Evolutionary conservation across 1,139 yeast genomes (phyloP).

Genomic region (Pichia sp.): DNA sequence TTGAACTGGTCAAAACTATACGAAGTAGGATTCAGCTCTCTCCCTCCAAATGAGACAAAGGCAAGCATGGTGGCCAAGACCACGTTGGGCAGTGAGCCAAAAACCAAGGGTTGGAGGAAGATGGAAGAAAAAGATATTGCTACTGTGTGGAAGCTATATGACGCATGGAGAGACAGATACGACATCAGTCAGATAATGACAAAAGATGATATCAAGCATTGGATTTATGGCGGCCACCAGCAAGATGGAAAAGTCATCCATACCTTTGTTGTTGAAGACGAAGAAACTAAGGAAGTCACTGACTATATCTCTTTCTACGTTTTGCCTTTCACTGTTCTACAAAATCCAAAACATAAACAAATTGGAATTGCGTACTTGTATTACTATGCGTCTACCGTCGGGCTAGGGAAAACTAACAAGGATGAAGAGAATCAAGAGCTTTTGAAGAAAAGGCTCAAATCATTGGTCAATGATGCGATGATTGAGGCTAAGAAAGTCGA

Average conservation of each 20-base stretch:
- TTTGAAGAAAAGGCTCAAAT: conserved; percentile 55
- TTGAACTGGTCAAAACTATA: conserved; percentile 84
- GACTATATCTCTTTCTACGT: conserved; percentile 89
- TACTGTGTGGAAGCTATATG: conserved; percentile 55
- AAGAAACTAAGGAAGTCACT: conserved; percentile 57
- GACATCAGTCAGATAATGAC: conserved; percentile 69
- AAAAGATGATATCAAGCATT: conserved; percentile 72
- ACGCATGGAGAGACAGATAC: conserved; percentile 60
- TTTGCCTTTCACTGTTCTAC: conserved; percentile 79
- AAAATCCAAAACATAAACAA: conserved; percentile 59
- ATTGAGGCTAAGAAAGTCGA: conserved; percentile 60
- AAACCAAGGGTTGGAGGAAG: conserved; percentile 57
- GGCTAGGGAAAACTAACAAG: conserved; percentile 34
- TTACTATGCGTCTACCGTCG: conserved; percentile 78
- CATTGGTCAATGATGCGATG: conserved; percentile 69
- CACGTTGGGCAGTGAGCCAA: conserved; percentile 60
- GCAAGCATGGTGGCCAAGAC: conserved; percentile 79
- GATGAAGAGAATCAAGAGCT: conserved; percentile 32
- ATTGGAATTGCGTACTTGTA: conserved; percentile 84
- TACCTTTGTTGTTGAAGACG: conserved; percentile 72
- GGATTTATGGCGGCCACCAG: conserved; percentile 56
- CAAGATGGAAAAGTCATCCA: conserved; percentile 52
- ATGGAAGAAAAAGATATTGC: conserved; percentile 61
- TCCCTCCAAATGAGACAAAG: conserved; percentile 73
- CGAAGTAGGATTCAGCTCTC: conserved; percentile 82